Conservation (phyloP, 768 basidiomycete genomes). For the Auriscalpium vulgare region DNA sequence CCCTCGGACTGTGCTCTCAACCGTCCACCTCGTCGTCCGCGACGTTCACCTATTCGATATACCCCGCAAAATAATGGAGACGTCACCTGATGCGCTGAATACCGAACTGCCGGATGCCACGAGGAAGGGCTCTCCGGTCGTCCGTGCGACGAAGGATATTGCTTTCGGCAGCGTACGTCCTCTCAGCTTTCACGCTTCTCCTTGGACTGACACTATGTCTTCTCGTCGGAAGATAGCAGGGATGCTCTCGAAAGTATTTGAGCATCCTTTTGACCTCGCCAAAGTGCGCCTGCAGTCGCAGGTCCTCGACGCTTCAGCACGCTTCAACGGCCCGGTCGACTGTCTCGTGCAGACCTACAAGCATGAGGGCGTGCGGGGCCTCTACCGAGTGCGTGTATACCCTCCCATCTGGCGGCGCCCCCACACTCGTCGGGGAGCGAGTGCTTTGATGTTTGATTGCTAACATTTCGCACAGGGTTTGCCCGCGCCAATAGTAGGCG, state of each 20-base stretch:
- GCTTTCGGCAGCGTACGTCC: conserved; percentile 21
- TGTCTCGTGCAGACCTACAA: conserved; percentile 76
- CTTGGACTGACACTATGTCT: background rate
- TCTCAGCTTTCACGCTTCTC: background rate
- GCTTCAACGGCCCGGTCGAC: conserved; percentile 83
- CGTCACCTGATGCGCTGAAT: conserved; percentile 13
- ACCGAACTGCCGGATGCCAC: background rate
- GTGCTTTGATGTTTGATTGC: background rate
- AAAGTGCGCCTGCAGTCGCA: conserved; percentile 94
- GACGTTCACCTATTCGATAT: background rate
- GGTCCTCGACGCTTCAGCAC: conserved; percentile 58
- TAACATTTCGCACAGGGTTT: conserved; percentile 44
- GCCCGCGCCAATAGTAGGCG: conserved; percentile 84
- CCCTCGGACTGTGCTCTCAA: no score
- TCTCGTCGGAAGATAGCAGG: conserved; percentile 56
- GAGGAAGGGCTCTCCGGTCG: conserved; percentile 5
- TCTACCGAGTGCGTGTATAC: conserved; percentile 67
- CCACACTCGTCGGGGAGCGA: background rate
- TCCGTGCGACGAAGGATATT: conserved; percentile 22
- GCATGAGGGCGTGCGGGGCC: conserved; percentile 74
- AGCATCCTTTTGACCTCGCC: conserved; percentile 93
- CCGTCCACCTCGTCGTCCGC: no score
- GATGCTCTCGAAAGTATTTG: conserved; percentile 81
- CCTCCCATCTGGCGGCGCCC: background rate
- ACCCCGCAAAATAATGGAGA: conserved; percentile 12